phyloP scores from a whole-genome alignment of 2,329 filamentous ascomycete species.

The Diplodia intermedia region DNA sequence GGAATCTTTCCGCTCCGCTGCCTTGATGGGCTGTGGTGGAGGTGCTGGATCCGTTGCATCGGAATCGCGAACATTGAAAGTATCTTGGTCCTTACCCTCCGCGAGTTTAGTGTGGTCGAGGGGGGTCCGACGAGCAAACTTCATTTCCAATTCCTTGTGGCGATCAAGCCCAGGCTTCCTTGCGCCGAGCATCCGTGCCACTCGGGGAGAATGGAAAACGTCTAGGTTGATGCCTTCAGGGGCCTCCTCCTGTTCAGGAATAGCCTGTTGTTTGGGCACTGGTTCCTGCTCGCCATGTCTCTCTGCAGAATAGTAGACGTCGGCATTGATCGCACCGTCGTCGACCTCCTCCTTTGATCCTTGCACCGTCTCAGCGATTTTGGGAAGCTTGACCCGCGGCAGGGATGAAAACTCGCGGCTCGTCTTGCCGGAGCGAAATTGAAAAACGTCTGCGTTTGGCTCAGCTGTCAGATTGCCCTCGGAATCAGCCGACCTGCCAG shows the following conservation, averaged over 20 bases:
- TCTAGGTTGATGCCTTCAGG: conserved; percentile 66
- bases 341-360: conserved; percentile 50
- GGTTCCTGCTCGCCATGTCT: conserved; percentile 37
- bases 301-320: conserved; percentile 59
- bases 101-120: conserved; percentile 49
- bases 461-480: conserved; percentile 44
- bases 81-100: conserved; percentile 49
- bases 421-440: conserved; percentile 56
- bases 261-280: conserved; percentile 42
- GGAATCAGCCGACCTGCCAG: conserved; percentile 55
- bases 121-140: conserved; percentile 43
- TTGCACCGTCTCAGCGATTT: conserved; percentile 56
- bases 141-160: conserved; percentile 42
- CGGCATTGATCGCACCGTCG: conserved; percentile 59
- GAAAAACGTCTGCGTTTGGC: conserved; percentile 64
- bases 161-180: conserved; percentile 25
- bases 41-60: conserved; percentile 20
- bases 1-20: conserved; percentile 31
- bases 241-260: conserved; percentile 52
- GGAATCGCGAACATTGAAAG: conserved; percentile 41
- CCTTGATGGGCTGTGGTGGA: conserved; percentile 26
- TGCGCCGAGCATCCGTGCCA: conserved; percentile 62
- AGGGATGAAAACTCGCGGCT: conserved; percentile 59
- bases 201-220: conserved; percentile 66
- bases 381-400: conserved; percentile 63